Conservation (phyloP, 805 yeast species). For the Hanseniaspora singularis region DNA sequence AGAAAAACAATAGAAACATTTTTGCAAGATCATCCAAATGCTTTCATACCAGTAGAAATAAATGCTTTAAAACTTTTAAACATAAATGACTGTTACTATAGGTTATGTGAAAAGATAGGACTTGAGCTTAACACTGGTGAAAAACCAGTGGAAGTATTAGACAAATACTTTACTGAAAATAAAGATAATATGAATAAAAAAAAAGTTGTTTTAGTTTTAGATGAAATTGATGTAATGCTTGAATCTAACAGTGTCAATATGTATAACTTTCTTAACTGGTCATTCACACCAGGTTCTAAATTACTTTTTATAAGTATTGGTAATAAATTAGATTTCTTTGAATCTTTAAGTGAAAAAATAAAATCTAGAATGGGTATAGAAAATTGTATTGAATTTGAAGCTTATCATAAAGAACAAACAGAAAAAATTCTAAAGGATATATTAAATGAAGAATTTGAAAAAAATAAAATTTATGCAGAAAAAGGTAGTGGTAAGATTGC, state of each 20-base stretch:
- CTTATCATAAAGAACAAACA: slow-evolving; percentile 72
- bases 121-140: too few species aligned
- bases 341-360: slow-evolving; percentile 76
- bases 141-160: slow-evolving; percentile 55
- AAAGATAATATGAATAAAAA: slow-evolving; percentile 21
- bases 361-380: slow-evolving; percentile 83
- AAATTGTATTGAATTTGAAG: slow-evolving; percentile 67
- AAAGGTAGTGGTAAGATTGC: slow-evolving; percentile 30
- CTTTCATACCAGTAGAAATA: slow-evolving; percentile 69
- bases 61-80: slow-evolving; percentile 78
- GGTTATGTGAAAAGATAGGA: slow-evolving; percentile 57
- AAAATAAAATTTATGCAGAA: slow-evolving; percentile 27
- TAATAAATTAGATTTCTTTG: slow-evolving; percentile 95
- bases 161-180: slow-evolving; percentile 48
- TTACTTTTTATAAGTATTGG: slow-evolving; percentile 87
- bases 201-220: slow-evolving; percentile 65
- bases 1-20: slow-evolving; percentile 72
- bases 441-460: slow-evolving; percentile 37
- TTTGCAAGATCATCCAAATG: slow-evolving; percentile 31
- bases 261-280: slow-evolving; percentile 98
- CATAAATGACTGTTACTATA: slow-evolving; percentile 72
- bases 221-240: slow-evolving; percentile 87
- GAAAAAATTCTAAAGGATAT: slow-evolving; percentile 62
- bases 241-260: slow-evolving; percentile 71
- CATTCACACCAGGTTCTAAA: slow-evolving; percentile 66